phyloP scores from a whole-genome alignment of 768 basidiomycete species.

The Lactarius hengduanensis region DNA sequence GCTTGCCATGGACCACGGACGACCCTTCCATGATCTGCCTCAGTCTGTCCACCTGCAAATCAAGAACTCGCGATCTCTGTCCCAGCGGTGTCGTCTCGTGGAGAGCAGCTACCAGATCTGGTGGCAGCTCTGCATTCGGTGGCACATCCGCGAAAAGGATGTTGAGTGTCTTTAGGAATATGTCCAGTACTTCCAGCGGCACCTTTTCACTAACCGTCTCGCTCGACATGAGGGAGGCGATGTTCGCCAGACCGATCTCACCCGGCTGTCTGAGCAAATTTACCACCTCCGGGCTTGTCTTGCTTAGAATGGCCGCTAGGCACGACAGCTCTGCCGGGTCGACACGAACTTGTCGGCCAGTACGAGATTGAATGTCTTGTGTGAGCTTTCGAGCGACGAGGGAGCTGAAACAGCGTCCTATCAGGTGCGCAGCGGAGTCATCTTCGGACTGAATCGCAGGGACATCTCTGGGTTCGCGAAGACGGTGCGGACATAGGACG shows the following conservation, averaged over 20 bases:
- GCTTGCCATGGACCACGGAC: not conserved
- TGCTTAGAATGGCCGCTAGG: too few relatives aligned
- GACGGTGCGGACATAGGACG: not conserved
- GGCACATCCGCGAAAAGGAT: too few relatives aligned
- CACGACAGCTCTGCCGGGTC: too few relatives aligned
- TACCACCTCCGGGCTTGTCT: too few relatives aligned
- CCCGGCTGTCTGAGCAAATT: too few relatives aligned
- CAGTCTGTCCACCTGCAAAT: not conserved
- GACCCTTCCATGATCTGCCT: not conserved
- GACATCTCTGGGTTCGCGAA: not conserved
- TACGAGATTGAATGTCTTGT: not conserved
- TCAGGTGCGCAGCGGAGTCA: not conserved
- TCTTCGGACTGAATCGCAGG: not conserved
- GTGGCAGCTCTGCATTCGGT: not conserved
- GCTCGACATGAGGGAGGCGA: too few relatives aligned
- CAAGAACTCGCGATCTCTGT: not conserved
- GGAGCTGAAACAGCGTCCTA: slow-evolving; percentile 5
- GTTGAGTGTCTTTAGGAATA: too few relatives aligned
- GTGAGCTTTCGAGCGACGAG: slow-evolving; percentile 1
- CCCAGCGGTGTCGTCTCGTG: not conserved
- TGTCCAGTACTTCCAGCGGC: too few relatives aligned
- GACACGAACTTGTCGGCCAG: too few relatives aligned
- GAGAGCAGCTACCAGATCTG: not conserved
- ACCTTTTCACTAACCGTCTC: too few relatives aligned
- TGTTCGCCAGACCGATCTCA: too few relatives aligned